Percentiles rank a stretch among this genome's conserved stretches.
These are phyloP conservation scores for Hyaloscypha bicolor DNA, from an alignment of 495 filamentous ascomycete species.

Conservation along the genomic window DNA sequence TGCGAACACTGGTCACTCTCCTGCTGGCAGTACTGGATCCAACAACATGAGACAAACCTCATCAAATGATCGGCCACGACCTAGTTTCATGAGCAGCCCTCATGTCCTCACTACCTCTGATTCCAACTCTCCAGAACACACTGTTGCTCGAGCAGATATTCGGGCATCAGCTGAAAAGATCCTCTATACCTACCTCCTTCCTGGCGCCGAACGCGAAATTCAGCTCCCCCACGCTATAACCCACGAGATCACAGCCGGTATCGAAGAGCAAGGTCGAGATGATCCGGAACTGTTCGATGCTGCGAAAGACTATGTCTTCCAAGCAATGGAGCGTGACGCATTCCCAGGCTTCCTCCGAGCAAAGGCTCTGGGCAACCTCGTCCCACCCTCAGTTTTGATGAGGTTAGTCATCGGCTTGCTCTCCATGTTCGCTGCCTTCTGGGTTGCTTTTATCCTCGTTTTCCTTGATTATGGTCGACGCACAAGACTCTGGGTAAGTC, in stretches of 20 bases:
- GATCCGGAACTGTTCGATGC: constrained; percentile 97
- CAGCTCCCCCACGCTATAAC: constrained; percentile 86
- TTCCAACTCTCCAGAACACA: constrained; percentile 80
- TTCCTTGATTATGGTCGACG: constrained; percentile 77
- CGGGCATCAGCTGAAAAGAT: constrained; percentile 95
- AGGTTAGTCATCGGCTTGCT: constrained; percentile 85
- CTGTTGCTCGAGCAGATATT: constrained; percentile 83
- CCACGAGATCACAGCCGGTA: constrained; percentile 73
- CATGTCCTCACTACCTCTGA: constrained; percentile 57
- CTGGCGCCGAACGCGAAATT: constrained; percentile 93
- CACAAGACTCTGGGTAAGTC: constrained; percentile 80
- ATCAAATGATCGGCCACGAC: constrained; percentile 52
- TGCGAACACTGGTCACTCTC: constrained; percentile 54
- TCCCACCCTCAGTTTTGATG: constrained; percentile 82
- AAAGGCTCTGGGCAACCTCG: constrained; percentile 93
- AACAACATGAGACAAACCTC: constrained; percentile 42
- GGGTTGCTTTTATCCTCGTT: constrained; percentile 90
- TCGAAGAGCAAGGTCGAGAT: constrained; percentile 88
- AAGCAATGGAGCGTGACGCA: constrained; percentile 98
- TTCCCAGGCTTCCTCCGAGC: constrained; percentile 94
- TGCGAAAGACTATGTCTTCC: constrained; percentile 98
- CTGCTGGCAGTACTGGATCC: constrained; percentile 66
- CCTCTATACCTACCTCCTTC: constrained; percentile 91
- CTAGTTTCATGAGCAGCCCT: constrained; percentile 66
- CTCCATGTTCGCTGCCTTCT: constrained; percentile 87